These are phyloP conservation scores for Backusella parvicylindrica DNA, from an alignment of 192 early-diverging fungal genomes.

Conservation along the genomic window DNA sequence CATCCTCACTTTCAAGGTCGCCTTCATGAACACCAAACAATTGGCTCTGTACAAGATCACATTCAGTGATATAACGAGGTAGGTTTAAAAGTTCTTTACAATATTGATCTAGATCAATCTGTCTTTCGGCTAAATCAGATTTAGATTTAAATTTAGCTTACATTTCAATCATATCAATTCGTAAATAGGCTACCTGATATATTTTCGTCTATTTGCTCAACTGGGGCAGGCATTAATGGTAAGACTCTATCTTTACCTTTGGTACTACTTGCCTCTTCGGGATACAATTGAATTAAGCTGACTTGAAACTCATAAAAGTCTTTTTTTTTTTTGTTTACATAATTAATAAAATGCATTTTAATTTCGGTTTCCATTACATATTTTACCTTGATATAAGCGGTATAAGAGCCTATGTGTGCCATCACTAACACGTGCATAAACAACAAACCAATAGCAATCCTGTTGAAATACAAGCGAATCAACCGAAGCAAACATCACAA, in stretches of 20 bases:
- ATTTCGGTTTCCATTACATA: background rate
- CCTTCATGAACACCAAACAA: constrained; percentile 46
- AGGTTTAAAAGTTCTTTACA: constrained; percentile 55
- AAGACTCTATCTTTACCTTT: constrained; percentile 46
- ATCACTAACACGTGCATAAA: constrained; percentile 52
- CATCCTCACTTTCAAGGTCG: constrained; percentile 42
- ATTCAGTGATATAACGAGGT: constrained; percentile 47
- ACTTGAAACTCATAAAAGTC: constrained; percentile 79
- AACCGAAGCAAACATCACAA: constrained; percentile 51
- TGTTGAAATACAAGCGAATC: constrained; percentile 65
- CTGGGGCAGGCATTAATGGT: constrained; percentile 62
- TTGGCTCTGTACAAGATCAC: constrained; percentile 33
- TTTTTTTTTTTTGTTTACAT: background rate
- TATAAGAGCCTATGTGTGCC: constrained; percentile 62
- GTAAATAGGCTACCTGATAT: constrained; percentile 33
- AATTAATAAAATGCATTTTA: background rate
- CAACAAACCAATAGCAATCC: constrained; percentile 67
- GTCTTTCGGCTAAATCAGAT: constrained; percentile 48
- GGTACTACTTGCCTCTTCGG: constrained; percentile 52
- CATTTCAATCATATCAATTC: no score
- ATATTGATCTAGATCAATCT: constrained; percentile 58
- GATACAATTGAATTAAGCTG: constrained; percentile 60
- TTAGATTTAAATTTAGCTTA: no score
- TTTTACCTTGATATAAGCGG: constrained; percentile 62
- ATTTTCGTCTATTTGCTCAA: constrained; percentile 56